A percentile compares a stretch with the other conserved stretches of the same genome.
Conservation (phyloP, 805 yeast species). For the Kazachstania bromeliacearum region DNA sequence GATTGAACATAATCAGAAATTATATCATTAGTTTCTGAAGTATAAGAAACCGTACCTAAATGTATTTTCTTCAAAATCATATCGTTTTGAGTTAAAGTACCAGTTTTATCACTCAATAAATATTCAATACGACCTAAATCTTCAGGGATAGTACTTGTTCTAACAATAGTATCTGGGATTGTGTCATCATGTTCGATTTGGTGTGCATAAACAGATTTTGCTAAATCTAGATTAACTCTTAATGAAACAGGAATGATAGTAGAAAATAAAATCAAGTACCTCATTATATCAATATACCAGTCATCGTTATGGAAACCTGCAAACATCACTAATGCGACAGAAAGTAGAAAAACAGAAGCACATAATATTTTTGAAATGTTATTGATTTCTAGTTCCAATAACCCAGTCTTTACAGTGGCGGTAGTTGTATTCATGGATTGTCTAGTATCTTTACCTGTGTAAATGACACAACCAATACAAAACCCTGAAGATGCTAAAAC, state of each 20-base stretch:
- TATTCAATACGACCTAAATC: conserved; percentile 95
- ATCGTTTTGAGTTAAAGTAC: conserved; percentile 94
- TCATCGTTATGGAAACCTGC: conserved; percentile 58
- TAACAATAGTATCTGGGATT: conserved; percentile 81
- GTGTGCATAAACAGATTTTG: conserved; percentile 90
- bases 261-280: conserved; percentile 84
- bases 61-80: conserved; percentile 94
- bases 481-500: conserved; percentile 84
- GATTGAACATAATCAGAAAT: conserved; percentile 57
- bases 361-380: conserved; percentile 80
- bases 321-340: conserved; percentile 66
- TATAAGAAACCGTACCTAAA: conserved; percentile 85
- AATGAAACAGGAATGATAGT: conserved; percentile 94
- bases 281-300: conserved; percentile 88
- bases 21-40: conserved; percentile 85
- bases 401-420: conserved; percentile 80
- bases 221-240: conserved; percentile 89
- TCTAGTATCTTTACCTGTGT: conserved; percentile 89
- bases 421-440: conserved; percentile 89
- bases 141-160: conserved; percentile 97
- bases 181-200: conserved; percentile 83
- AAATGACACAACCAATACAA: conserved; percentile 78
- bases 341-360: conserved; percentile 70
- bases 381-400: conserved; percentile 86
- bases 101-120: conserved; percentile 87